phyloP scores from a whole-genome alignment of 306 rosid genomes.

The Hippophae tibetana region DNA sequence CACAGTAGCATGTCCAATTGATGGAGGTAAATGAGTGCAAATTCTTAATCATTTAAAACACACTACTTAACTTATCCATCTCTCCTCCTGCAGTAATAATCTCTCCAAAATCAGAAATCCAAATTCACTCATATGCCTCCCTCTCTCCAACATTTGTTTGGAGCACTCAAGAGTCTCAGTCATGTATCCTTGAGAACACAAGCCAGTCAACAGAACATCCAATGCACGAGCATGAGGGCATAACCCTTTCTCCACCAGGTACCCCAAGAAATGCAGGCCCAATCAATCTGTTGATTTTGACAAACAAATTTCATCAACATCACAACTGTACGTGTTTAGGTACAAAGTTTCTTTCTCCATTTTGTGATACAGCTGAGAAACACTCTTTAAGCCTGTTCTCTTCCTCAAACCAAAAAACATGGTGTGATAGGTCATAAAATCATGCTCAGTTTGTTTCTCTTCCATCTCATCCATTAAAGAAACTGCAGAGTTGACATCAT shows the following conservation, averaged over 20 bases:
- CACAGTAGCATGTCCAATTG: conserved; percentile 33
- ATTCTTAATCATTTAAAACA: conserved; percentile 50
- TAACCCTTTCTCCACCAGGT: conserved; percentile 56
- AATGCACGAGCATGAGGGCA: conserved; percentile 85
- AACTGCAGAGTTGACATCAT: conserved; percentile 44
- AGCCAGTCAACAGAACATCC: conserved; percentile 68
- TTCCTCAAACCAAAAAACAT: conserved; percentile 48
- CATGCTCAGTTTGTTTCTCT: conserved; percentile 37
- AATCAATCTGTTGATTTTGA: conserved; percentile 48
- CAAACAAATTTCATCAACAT: conserved; percentile 66
- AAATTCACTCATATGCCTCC: conserved; percentile 63
- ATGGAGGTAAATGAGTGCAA: conserved; percentile 51
- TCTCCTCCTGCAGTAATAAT: conserved; percentile 34
- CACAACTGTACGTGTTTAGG: conserved; percentile 64
- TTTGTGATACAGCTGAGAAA: conserved; percentile 44
- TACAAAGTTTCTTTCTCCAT: conserved; percentile 53
- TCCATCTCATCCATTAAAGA: conserved; percentile 69
- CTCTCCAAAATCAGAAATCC: conserved; percentile 59
- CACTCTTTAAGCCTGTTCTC: conserved; percentile 37
- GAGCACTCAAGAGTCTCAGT: conserved; percentile 68
- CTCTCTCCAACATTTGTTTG: conserved; percentile 69
- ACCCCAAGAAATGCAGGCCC: conserved; percentile 57
- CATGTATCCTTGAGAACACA: conserved; percentile 56
- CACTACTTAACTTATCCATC: conserved; percentile 43
- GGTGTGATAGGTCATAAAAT: conserved; percentile 64